Evolutionary conservation across 139 green algal genomes (phyloP).

Genomic region (Tetradesmus obliquus): DNA sequence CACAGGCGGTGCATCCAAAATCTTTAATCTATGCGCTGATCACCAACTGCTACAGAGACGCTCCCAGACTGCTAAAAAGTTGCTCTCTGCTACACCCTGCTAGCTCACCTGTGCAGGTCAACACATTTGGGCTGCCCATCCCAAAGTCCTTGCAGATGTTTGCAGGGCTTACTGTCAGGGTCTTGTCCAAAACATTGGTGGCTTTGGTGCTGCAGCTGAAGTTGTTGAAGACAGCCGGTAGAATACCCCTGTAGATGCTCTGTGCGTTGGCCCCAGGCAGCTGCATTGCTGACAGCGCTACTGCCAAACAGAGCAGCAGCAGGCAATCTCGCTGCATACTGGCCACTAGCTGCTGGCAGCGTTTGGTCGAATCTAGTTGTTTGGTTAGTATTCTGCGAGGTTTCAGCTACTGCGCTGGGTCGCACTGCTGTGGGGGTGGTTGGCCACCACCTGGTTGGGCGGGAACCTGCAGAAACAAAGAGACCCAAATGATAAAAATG

Average conservation of each 20-base stretch:
- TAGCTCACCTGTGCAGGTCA: neutral
- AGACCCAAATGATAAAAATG: neutral
- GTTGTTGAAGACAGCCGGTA: neutral
- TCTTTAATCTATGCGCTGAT: too few relatives aligned
- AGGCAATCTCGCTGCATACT: neutral
- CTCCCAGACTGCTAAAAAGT: neutral
- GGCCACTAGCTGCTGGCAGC: neutral
- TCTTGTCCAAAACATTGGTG: neutral
- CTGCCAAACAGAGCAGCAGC: neutral
- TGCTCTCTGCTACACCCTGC: neutral
- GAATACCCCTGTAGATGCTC: neutral
- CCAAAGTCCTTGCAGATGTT: neutral
- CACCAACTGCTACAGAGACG: neutral
- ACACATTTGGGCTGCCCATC: neutral
- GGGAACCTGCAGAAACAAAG: neutral
- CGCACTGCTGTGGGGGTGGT: neutral
- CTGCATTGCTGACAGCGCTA: neutral
- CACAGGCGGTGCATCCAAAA: too few relatives aligned
- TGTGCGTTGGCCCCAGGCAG: neutral
- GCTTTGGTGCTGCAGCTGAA: neutral
- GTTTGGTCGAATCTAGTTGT: neutral
- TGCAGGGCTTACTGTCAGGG: neutral
- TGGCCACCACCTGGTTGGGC: neutral
- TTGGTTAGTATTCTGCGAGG: neutral
- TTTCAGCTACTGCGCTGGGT: neutral